Evolutionary conservation across 352 stramenopile species (phyloP), one percentile per base, ranked within the genome.

Genomic region (Globisporangium parvum): DNA sequence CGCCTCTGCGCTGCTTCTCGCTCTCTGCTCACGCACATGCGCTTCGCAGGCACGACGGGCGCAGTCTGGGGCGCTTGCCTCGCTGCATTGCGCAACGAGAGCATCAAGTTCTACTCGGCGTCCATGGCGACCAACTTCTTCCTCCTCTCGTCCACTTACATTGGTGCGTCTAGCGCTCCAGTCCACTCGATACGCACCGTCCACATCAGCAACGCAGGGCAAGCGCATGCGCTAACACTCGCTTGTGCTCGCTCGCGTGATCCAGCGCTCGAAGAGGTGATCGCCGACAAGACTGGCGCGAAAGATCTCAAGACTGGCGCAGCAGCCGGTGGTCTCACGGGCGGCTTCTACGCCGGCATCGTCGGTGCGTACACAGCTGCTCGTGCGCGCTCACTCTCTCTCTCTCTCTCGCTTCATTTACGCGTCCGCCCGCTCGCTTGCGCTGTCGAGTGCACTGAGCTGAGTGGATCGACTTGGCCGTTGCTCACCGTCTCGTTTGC

Each of bases 111-210:
- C 52, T 94, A 91, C 60, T 65, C 85, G 18, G 77, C 85, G 12
- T 90, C 82, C 23, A 90, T 94, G 76, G 82, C 80, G 8, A 78
- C 82, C 62, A 94, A 92, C 62, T 92, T 94, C 47, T 91, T 91
- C 59, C 56, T 94, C 44, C 53, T 91, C 6, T 86, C 78, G 2
- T 82, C 82, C n/a, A 91, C 85, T n/a, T 94, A 88, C 62, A 90
- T 92, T 44, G 75, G 82, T 91, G 41, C 52, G 23, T 23, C 17
- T 4, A 6, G 20, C 26, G 20, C 42, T 26, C 40, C 31, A 26
- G 20, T 23, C n/a, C 21, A 15, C 26, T 11, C 8, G 11, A 31
- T 6, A 23, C 28, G 20, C 24, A n/a, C n/a, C n/a, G n/a, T n/a
- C n/a, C n/a, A n/a, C n/a, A n/a, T n/a, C n/a, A n/a, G n/a, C n/a